Base-by-base conservation (phyloP, 2,329 filamentous ascomycete species). In the Cryphonectria japonica region DNA sequence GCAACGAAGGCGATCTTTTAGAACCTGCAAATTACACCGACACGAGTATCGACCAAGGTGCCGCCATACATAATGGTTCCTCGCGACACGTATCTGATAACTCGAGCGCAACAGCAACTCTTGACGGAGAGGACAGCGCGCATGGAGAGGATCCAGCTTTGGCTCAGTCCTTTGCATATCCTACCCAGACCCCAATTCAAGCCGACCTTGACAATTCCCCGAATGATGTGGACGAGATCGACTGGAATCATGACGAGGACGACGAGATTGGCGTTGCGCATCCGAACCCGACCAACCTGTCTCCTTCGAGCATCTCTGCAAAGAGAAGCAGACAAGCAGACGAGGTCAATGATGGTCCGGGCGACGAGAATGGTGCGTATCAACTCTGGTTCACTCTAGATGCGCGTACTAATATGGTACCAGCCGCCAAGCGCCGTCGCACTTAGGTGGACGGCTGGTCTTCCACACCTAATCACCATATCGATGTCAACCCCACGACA, bases 381-480 rank as follows among this genome's bases (percentile, higher is more conserved):
- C 26, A 3, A 3, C 37, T 37, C 8, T 26, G 8, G 14, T 34
- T 16, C 22, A 6, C 43, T 9, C 19, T 13, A 54, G 29, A 39
- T 43, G n/a, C 9, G 22, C 22, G 16, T 73, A 67, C 81, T 83
- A 77, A 84, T 75, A 68, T 73, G 19, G 71, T 73, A 54, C 71
- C 75, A 81, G 86, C 86, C 77, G 77, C 81, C 79, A 89, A 87
- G 80, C 86, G 86, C 76, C 83, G 82, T 77, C 85, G 86, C 70
- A 82, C 79, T 70, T 76, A 73, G 34, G 74, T 72, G 34, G 74
- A 75, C 54, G 34, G 39, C 26, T 54, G 43, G 39, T 13, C 43
- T 32, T n/a, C 11, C 19, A 32, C 8, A 22, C 37, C 26, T 46
- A 54, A 41, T 39, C 54, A 52, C 52, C 29, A 32, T 37, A 67